A percentile compares a stretch with the other conserved stretches of the same genome.
These are phyloP conservation scores for Oldenlandia corymbosa DNA, from an alignment of 257 asterid genomes.

Conservation along the genomic window DNA sequence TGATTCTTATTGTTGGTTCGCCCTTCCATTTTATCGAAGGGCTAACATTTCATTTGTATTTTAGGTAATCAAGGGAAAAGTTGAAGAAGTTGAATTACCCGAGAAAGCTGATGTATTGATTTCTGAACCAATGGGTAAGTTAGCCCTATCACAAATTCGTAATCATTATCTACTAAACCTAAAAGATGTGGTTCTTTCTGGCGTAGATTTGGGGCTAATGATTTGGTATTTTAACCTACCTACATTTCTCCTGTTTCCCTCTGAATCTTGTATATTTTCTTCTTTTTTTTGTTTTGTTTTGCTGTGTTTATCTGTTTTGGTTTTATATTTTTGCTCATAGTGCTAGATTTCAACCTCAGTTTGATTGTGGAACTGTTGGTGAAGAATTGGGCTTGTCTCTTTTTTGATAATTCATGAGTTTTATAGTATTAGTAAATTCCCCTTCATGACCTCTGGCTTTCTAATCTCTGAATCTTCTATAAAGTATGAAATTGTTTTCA, in stretches of 20 bases:
- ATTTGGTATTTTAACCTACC: not conserved
- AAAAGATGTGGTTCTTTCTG: not conserved
- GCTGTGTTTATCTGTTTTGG: not conserved
- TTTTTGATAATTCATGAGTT: not conserved
- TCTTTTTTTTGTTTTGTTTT: not conserved
- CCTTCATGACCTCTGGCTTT: not conserved
- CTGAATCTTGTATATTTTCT: not conserved
- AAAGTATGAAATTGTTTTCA: not conserved
- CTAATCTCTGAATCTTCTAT: not conserved
- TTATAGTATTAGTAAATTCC: not conserved
- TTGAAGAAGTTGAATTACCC: conserved; percentile 90
- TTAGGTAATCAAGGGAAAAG: conserved; percentile 93
- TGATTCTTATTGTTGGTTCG: conserved; percentile 8
- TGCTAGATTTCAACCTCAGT: no score
- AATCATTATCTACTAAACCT: not conserved
- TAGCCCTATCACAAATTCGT: not conserved
- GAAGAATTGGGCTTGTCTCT: not conserved
- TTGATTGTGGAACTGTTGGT: not conserved
- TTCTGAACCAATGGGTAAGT: conserved; percentile 98
- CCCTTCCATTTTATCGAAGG: conserved; percentile 3
- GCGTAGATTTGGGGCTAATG: not conserved
- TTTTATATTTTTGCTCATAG: not conserved
- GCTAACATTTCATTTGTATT: conserved; percentile 19
- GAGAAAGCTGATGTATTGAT: conserved; percentile 94
- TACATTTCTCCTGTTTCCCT: not conserved